Base-by-base conservation (phyloP, 108 stramenopile species). In the Nitzschia sp. region DNA sequence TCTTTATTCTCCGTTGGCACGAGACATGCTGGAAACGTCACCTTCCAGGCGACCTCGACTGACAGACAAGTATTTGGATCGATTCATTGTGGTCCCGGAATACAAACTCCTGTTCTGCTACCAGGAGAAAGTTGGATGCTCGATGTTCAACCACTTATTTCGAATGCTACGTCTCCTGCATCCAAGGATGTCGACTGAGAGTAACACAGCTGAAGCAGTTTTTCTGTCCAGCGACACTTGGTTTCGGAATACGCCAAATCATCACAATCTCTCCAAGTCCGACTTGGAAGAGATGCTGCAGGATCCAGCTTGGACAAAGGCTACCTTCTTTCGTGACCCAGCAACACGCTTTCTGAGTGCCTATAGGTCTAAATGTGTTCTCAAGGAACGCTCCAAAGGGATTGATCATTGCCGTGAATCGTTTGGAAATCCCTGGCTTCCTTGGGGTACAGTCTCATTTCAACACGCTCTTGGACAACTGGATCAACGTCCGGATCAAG, bases 271-370 rank as follows among this genome's bases (percentile, higher is more conserved):
- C 17, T n/a, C 49, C 17, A 51, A 51, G 49, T 21, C 13, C 4
- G 49, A 51, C 21, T 19, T 51, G n/a, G 49, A 60, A 47, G 55
- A 36, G 3, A 75, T 82, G 46, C 42, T 76, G 64, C 71, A 61
- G 1, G 59, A 57, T 66, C 68, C 63, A 0, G 38, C 57, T 18
- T 85, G 82, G 81, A 82, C 79, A 4, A 54, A 54, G 28, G 81
- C 81, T n/a, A 68, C 68, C 4, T 79, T 85, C 45, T 77, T 85
- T 1, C 54, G 85, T 8, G 74, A 85, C 65, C 81, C 85, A 0
- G 66, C 75, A 18, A 78, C 81, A 13, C 56, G 84, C 1, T 21
- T 81, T 0, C 53, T 85, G 13, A 70, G 66, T 5, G 77, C 79
- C 3, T 85, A 64, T 64, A 31, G 48, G 18, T 46, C 48, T 4